Evolutionary conservation across 2,329 filamentous ascomycete species (phyloP), one percentile per base, ranked within the genome.

Genomic region (Aspergillus fumigatiaffinis): DNA sequence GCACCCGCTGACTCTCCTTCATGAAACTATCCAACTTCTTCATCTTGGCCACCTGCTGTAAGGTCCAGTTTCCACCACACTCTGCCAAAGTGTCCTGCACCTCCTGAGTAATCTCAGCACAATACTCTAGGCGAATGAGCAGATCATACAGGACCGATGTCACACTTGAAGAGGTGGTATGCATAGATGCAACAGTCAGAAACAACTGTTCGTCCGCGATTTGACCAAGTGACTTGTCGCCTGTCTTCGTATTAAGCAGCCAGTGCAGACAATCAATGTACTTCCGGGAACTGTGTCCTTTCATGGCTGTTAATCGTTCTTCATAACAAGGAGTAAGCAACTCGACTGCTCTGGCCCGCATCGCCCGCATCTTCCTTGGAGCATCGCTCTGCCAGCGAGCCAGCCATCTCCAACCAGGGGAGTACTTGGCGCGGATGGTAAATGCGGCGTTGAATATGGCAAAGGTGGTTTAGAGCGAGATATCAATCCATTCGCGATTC

Each of bases 11-110:
- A 17, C 60, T 56, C 48, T 62, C 60, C 32, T 53, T 58, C 41
- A 62, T 53, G 50, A 62, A 59, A 47, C 56, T 59, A 50, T 62
- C 60, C 35, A 62, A 17, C 48, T 59, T 59, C 29, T 21, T 25
- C 25, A 62, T 50, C 29, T 50, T 41, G 17, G 35, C 35, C 35
- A 41, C 35, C 17, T 41, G 12, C 35, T 41, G 35, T n/a, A 41
- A n/a, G 10, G 35, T 41, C 35, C 35, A 41, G 10, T 41, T 41
- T n/a, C 35, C 35, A 12, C 17, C 35, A 41, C 35, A 41, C 35
- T 41, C 35, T 12, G 35, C 17, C 17, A 41, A n/a, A 41, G 35
- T 10, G 10, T 41, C 35, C 1, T 41, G 35, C 35, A 41, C 17
- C 17, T 41, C 35, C 35, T 41, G 10, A 12, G 35, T 41, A n/a